Evolutionary conservation across 2,329 filamentous ascomycete species (phyloP), one percentile per base, ranked within the genome.

Genomic region (Hypoxylon sp.): DNA sequence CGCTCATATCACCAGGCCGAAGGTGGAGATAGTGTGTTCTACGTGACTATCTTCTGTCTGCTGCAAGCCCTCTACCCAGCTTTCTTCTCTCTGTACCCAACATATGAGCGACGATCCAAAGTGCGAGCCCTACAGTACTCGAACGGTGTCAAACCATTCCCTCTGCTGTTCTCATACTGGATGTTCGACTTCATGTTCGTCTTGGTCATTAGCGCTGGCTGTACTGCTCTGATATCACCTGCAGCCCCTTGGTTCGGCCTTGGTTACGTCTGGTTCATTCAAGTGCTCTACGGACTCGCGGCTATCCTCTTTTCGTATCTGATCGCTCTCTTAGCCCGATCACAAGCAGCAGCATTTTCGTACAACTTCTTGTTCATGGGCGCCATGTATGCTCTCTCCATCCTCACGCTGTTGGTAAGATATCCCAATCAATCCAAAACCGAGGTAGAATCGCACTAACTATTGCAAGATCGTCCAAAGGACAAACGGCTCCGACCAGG

Each of bases 61-160:
- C 65, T 79, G 9, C 87, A 90, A 81, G 80, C 83, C 28, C 84
- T 87, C 1, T 91, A 87, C 72, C 89, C 90, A 1, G 87, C 87
- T 1, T 88, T 91, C 78, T 91, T 91, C 73, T 85, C 87, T 1
- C 79, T 92, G 1, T 91, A 91, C 76, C 87, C 88, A 2, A 90
- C 88, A 0, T 80, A 87, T 50, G 90, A 92, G 76, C 82, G 88
- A 34, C 73, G 89, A 30, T 82, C 85, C 50, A 87, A 89, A 62
- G 87, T 92, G 21, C 81, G 89, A 60, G 87, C 88, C 14, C 79
- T 92, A 28, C 89, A 91, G 75, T 92, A 90, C 79, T 90, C 88
- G 70, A 92, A 92, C 72, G 90, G 90, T 30, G 87, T 91, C 34
- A 81, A 88, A 28, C 85, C 87, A 2, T 80, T 86, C 3, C 87